phyloP scores from a whole-genome alignment of 2,329 filamentous ascomycete species.

The Colletotrichum sp. region DNA sequence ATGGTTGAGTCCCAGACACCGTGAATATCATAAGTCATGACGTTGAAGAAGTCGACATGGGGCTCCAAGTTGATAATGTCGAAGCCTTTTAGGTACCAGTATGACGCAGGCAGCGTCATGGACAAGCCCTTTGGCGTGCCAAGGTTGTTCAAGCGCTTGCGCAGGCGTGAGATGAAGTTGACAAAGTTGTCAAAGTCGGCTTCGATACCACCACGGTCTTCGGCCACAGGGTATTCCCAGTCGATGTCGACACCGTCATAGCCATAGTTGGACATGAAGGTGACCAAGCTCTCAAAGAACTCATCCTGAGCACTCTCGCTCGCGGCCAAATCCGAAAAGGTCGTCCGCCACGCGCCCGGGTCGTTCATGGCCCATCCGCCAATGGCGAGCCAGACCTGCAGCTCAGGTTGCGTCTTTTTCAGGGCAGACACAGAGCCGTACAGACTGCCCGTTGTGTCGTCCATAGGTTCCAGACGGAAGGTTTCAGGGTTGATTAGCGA shows the following conservation, averaged over 20 bases:
- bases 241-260: conserved; percentile 33
- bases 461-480: conserved; percentile 27
- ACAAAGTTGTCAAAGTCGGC: conserved; percentile 22
- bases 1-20: conserved; percentile 42
- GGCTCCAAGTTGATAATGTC: background rate
- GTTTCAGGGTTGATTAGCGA: conserved; percentile 32
- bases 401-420: conserved; percentile 29
- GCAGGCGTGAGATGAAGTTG: background rate
- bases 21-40: conserved; percentile 29
- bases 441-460: background rate
- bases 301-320: background rate
- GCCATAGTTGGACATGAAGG: conserved; percentile 24
- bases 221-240: conserved; percentile 26
- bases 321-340: conserved; percentile 28
- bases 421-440: conserved; percentile 14
- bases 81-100: conserved; percentile 19
- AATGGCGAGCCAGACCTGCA: conserved; percentile 43
- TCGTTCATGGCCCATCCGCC: conserved; percentile 49
- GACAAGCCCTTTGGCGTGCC: background rate
- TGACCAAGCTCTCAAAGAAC: conserved; percentile 26
- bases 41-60: conserved; percentile 31
- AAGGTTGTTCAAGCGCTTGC: background rate
- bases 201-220: conserved; percentile 15
- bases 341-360: conserved; percentile 27
- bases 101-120: conserved; percentile 4